Percentiles rank a stretch among this genome's conserved stretches.
phyloP scores from a whole-genome alignment of 2,329 filamentous ascomycete genomes.

The Hypoxylon sp. region DNA sequence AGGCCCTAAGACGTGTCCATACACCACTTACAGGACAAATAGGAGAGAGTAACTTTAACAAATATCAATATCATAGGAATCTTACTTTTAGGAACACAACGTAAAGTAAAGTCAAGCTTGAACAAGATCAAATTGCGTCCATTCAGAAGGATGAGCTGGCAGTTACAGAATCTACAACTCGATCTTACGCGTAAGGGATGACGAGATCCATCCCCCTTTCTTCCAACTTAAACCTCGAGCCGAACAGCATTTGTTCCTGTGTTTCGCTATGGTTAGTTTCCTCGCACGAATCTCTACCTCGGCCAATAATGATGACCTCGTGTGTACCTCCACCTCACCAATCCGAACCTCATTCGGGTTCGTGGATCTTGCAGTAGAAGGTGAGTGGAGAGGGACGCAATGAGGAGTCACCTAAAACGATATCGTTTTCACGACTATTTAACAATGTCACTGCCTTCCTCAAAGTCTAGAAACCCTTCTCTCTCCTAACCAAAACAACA shows the following conservation, averaged over 20 bases:
- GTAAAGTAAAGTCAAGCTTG: neutral
- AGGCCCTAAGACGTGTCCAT: too few species aligned
- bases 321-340: slow-evolving; percentile 10
- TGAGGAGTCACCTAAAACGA: neutral
- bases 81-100: neutral
- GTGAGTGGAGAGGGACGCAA: neutral
- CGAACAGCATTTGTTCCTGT: neutral
- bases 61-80: neutral
- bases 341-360: neutral
- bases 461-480: neutral
- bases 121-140: neutral
- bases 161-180: neutral
- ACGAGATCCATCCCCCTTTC: neutral
- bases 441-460: neutral
- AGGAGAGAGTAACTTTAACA: neutral
- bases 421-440: neutral
- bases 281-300: slow-evolving; percentile 12
- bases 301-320: slow-evolving; percentile 2
- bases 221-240: neutral
- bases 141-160: neutral
- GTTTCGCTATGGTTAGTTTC: slow-evolving; percentile 1
- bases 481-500: neutral
- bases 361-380: neutral
- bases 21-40: neutral
- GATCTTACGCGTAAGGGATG: neutral